These are phyloP conservation scores for Edaphochlamys debaryana DNA, from an alignment of 139 green algal genomes.

Conservation along the genomic window DNA sequence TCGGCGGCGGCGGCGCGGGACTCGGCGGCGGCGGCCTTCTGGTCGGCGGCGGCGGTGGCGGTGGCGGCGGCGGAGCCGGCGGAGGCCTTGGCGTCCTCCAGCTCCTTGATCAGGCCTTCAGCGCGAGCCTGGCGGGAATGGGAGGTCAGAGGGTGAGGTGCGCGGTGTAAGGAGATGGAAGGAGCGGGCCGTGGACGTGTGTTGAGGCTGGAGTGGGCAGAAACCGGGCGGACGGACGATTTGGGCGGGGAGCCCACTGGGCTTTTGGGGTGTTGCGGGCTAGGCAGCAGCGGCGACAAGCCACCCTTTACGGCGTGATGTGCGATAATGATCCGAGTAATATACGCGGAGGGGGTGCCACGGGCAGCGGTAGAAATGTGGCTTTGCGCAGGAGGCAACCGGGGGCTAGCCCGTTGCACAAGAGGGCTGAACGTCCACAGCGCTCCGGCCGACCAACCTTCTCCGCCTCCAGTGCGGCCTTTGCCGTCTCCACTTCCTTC, in stretches of 20 bases:
- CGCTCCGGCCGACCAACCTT: neutral
- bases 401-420: neutral
- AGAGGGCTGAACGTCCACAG: neutral
- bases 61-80: neutral
- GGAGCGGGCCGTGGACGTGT: too few relatives aligned
- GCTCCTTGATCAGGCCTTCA: neutral
- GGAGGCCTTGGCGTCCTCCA: neutral
- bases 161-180: too few relatives aligned
- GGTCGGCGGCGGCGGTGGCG: neutral
- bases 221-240: too few relatives aligned
- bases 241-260: too few relatives aligned
- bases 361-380: too few relatives aligned
- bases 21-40: neutral
- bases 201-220: too few relatives aligned
- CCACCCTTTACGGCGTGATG: neutral
- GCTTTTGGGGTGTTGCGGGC: too few relatives aligned
- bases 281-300: too few relatives aligned
- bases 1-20: neutral
- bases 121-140: too few relatives aligned
- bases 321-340: neutral
- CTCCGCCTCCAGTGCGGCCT: neutral
- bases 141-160: too few relatives aligned
- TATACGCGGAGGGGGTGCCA: too few relatives aligned
- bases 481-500: neutral
- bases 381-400: too few relatives aligned